Base-by-base conservation (phyloP, 192 early-diverging fungal genomes). In the Rhizoclosmatium sp. region DNA sequence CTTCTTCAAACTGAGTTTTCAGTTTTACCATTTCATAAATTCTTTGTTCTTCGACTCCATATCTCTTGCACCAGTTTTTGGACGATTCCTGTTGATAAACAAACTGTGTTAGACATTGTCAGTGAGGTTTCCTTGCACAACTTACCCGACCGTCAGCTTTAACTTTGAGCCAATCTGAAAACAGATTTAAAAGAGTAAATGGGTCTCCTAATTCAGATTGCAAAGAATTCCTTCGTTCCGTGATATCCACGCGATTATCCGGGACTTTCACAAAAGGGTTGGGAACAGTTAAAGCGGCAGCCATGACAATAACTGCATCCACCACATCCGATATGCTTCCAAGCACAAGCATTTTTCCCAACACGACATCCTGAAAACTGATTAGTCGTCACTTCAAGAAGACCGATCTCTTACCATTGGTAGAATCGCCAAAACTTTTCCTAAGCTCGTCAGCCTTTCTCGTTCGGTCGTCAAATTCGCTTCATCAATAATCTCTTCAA, bases 21-120 rank as follows among this genome's bases (percentile, higher is more conserved):
- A 93, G 82, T 65, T 92, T 93, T 16, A 91, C 82, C 77, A 93
- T 92, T 81, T 93, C 92, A 75, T 93, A 93, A 46, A 93, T 47
- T 41, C 92, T 85, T 67, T 93, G 91, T 71, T 93, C 92, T 81
- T 93, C 92, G 16, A 92, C 71, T n/a, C 92, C 92, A 80, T 85
- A 83, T 21, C 82, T 79, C 46, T 76, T 82, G 65, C 90, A 92
- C 92, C 92, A 93, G n/a, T 68, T 78, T 45, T 80, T 67, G 2
- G 91, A 92, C 19, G 82, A 87, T 65, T 87, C 77, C 78, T 87
- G 54, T 14, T 69, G 59, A 49, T 16, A 69, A n/a, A 58, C 47
- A 3, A 14, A 66, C n/a, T 42, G 68, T 85, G 64, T 46, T 48
- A 68, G 65, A 23, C 49, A 39, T 31, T 31, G 31, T 31, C 31